These are phyloP conservation scores for Eremothecium cymbalariae DNA, from an alignment of 1,139 yeast species.

Conservation along the genomic window DNA sequence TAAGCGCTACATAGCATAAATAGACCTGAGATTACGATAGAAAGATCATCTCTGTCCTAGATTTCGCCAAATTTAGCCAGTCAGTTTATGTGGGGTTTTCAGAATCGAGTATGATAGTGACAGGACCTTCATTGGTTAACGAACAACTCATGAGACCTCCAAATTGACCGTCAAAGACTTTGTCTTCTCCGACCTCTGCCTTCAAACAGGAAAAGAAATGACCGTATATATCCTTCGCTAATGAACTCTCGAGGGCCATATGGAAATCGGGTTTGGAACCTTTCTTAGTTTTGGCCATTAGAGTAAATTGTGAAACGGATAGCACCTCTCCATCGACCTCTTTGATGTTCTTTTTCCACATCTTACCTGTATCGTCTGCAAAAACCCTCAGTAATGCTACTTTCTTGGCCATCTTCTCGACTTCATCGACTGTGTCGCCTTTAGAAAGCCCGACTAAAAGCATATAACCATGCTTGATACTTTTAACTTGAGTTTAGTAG, in stretches of 20 bases:
- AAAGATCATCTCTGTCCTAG: too few relatives aligned
- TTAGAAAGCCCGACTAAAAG: slow-evolving; percentile 76
- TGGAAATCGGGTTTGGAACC: slow-evolving; percentile 95
- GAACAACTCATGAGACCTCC: slow-evolving; percentile 97
- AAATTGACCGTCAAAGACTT: slow-evolving; percentile 78
- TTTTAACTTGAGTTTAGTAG: slow-evolving; percentile 16
- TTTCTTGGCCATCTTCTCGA: slow-evolving; percentile 58
- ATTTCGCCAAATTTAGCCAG: too few relatives aligned
- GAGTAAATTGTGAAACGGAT: slow-evolving; percentile 82
- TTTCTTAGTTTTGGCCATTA: slow-evolving; percentile 73
- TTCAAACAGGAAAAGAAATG: slow-evolving; percentile 44
- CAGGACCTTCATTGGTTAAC: slow-evolving; percentile 61
- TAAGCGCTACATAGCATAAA: too few relatives aligned
- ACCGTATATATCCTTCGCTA: slow-evolving; percentile 63
- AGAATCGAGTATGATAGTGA: slow-evolving; percentile 35
- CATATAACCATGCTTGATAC: slow-evolving; percentile 68
- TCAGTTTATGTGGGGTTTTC: too few relatives aligned
- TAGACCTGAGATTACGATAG: too few relatives aligned
- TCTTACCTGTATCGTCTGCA: slow-evolving; percentile 47
- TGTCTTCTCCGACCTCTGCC: slow-evolving; percentile 48
- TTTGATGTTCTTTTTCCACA: slow-evolving; percentile 50
- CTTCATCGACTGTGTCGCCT: slow-evolving; percentile 68
- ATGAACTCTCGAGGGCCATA: slow-evolving; percentile 73
- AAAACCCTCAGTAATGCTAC: slow-evolving; percentile 59
- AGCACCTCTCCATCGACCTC: slow-evolving; percentile 53